phyloP scores from a whole-genome alignment of 768 basidiomycete genomes.

The Nidularia sp. region DNA sequence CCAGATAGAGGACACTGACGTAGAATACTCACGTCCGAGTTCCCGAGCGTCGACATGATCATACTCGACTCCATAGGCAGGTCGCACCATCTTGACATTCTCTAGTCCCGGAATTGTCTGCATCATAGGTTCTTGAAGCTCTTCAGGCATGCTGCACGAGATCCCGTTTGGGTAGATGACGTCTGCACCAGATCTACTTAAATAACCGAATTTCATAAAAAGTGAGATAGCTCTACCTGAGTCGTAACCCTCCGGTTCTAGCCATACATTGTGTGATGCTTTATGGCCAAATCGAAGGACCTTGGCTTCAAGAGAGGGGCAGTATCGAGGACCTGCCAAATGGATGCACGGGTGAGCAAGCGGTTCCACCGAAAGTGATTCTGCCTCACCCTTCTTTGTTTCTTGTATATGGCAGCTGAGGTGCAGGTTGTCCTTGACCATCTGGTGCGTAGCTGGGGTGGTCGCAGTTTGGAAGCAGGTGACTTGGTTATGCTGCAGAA shows the following conservation, averaged over 20 bases:
- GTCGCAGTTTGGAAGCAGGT: slow-evolving; percentile 71
- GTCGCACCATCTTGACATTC: slow-evolving; percentile 76
- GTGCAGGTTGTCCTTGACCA: slow-evolving; percentile 75
- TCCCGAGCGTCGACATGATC: slow-evolving; percentile 88
- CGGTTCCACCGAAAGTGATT: not conserved
- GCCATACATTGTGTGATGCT: slow-evolving; percentile 71
- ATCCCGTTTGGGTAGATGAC: slow-evolving; percentile 89
- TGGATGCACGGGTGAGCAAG: not conserved
- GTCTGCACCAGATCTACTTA: slow-evolving; percentile 34
- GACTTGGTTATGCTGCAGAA: slow-evolving; percentile 63
- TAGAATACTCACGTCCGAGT: slow-evolving; percentile 51
- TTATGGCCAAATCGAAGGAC: slow-evolving; percentile 76
- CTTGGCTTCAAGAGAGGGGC: slow-evolving; percentile 88
- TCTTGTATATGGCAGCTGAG: slow-evolving; percentile 84
- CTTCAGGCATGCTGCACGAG: slow-evolving; percentile 84
- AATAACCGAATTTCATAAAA: not conserved
- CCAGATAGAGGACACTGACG: not conserved
- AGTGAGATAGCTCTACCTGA: slow-evolving; percentile 45
- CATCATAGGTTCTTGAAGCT: slow-evolving; percentile 79
- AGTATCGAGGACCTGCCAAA: slow-evolving; percentile 77
- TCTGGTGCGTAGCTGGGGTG: slow-evolving; percentile 64
- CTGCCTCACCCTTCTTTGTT: slow-evolving; percentile 66
- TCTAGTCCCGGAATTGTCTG: slow-evolving; percentile 83
- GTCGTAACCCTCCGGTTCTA: slow-evolving; percentile 91
- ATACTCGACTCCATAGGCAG: slow-evolving; percentile 92